Percentiles rank a stretch among this genome's conserved stretches.
Evolutionary conservation across 164 flowering plant species (phyloP).

Genomic region (Stephania japonica): DNA sequence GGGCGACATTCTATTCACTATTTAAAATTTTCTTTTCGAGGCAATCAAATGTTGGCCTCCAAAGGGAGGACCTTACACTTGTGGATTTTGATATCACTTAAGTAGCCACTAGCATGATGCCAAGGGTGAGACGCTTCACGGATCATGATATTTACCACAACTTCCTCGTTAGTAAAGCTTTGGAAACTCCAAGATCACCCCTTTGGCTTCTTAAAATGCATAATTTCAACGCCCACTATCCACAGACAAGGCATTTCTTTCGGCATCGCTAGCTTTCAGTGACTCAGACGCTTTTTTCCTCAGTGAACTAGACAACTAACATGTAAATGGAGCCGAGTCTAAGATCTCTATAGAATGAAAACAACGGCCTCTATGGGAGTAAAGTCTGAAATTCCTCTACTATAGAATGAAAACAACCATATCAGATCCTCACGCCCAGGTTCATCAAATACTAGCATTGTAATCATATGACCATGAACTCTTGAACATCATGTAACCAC

Average conservation of each 20-base stretch:
- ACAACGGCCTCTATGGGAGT: slow-evolving; percentile 39
- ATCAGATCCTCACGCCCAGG: slow-evolving; percentile 32
- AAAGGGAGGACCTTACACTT: no score
- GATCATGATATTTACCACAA: no score
- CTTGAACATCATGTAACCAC: not conserved
- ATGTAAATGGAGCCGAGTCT: slow-evolving; percentile 15
- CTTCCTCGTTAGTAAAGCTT: no score
- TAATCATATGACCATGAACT: not conserved
- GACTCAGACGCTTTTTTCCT: not conserved
- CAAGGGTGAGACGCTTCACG: no score
- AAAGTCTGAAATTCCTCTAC: slow-evolving; percentile 27
- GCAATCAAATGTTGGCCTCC: no score
- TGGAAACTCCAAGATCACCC: no score
- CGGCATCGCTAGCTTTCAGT: not conserved
- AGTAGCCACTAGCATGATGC: no score
- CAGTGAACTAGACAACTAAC: slow-evolving; percentile 15
- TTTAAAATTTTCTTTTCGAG: no score
- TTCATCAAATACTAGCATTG: slow-evolving; percentile 11
- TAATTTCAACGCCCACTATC: no score
- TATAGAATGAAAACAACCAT: slow-evolving; percentile 48
- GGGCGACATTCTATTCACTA: no score
- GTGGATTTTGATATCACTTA: no score
- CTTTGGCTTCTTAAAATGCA: no score
- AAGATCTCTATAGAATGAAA: slow-evolving; percentile 44
- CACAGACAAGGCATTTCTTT: not conserved